These are phyloP conservation scores for Jamesozyma spencerorum DNA, from an alignment of 805 yeast species.

Conservation along the genomic window DNA sequence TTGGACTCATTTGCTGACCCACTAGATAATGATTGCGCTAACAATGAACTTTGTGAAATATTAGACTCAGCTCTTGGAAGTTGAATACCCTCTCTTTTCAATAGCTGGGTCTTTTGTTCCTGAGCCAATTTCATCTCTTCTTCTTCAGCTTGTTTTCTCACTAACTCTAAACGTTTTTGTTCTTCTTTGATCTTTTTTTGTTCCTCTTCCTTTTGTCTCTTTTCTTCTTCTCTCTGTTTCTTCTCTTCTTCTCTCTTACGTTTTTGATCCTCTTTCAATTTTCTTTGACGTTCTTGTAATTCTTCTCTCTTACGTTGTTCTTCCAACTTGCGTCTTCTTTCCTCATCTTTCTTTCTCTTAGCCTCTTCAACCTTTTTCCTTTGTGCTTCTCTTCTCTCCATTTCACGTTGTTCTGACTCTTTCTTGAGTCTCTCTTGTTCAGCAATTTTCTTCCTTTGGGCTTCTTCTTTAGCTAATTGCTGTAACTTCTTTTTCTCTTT, in stretches of 20 bases:
- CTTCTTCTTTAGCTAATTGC: slow-evolving; percentile 57
- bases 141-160: slow-evolving; percentile 17
- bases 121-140: slow-evolving; percentile 22
- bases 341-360: slow-evolving; percentile 32
- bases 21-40: not conserved
- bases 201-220: slow-evolving; percentile 21
- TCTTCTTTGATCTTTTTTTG: slow-evolving; percentile 19
- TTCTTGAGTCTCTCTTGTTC: slow-evolving; percentile 41
- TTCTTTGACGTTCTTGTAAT: slow-evolving; percentile 32
- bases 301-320: slow-evolving; percentile 36
- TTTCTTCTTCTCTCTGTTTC: slow-evolving; percentile 24
- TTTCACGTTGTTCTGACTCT: slow-evolving; percentile 36
- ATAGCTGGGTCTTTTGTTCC: slow-evolving; percentile 1
- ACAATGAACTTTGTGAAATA: not conserved
- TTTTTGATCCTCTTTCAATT: slow-evolving; percentile 33
- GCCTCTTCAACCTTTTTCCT: slow-evolving; percentile 34
- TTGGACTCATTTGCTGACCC: not conserved
- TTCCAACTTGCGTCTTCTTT: slow-evolving; percentile 33
- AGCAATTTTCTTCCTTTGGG: slow-evolving; percentile 45
- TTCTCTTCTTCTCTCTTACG: slow-evolving; percentile 33
- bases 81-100: not conserved
- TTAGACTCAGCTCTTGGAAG: no score
- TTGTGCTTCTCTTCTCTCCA: slow-evolving; percentile 33
- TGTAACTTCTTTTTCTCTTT: slow-evolving; percentile 58
- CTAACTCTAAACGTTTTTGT: slow-evolving; percentile 11